phyloP scores from a whole-genome alignment of 2,329 filamentous ascomycete genomes.

The Cadophora luteo-olivacea region DNA sequence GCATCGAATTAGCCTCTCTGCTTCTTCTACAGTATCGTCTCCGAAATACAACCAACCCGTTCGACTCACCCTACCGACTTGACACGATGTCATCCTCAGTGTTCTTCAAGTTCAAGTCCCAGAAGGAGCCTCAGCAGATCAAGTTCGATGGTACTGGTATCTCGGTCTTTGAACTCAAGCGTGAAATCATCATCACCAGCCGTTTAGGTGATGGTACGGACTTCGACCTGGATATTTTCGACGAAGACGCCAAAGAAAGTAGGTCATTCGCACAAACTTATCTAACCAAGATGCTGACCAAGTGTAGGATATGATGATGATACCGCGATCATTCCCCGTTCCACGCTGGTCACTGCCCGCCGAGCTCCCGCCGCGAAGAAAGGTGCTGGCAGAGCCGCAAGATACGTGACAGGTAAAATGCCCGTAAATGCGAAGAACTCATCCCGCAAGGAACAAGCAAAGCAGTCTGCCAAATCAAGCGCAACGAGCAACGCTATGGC shows the following conservation, averaged over 20 bases:
- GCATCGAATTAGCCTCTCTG: conserved; percentile 35
- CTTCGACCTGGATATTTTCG: conserved; percentile 94
- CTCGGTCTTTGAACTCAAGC: conserved; percentile 97
- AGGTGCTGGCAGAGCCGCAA: conserved; percentile 87
- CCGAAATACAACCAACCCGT: conserved; percentile 25
- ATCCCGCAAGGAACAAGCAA: conserved; percentile 68
- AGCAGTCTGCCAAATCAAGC: conserved; percentile 59
- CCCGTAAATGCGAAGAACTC: conserved; percentile 86
- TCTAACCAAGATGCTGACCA: conserved; percentile 41
- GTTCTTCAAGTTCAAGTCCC: conserved; percentile 99
- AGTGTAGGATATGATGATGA: conserved; percentile 91
- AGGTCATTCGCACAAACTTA: conserved; percentile 47
- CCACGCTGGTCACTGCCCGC: conserved; percentile 89
- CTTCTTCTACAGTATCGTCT: conserved; percentile 28
- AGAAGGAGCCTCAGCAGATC: conserved; percentile 92
- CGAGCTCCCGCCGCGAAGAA: conserved; percentile 83
- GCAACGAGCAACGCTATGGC: conserved; percentile 57
- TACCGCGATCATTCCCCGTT: conserved; percentile 94
- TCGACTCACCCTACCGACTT: conserved; percentile 23
- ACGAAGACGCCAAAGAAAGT: conserved; percentile 92
- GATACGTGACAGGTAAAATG: conserved; percentile 97
- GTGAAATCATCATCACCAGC: conserved; percentile 95
- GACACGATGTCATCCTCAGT: conserved; percentile 70
- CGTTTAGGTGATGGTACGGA: conserved; percentile 94
- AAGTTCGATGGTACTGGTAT: conserved; percentile 98